Base-by-base conservation (phyloP, 352 stramenopile species). In the Globisporangium paroecandrum region DNA sequence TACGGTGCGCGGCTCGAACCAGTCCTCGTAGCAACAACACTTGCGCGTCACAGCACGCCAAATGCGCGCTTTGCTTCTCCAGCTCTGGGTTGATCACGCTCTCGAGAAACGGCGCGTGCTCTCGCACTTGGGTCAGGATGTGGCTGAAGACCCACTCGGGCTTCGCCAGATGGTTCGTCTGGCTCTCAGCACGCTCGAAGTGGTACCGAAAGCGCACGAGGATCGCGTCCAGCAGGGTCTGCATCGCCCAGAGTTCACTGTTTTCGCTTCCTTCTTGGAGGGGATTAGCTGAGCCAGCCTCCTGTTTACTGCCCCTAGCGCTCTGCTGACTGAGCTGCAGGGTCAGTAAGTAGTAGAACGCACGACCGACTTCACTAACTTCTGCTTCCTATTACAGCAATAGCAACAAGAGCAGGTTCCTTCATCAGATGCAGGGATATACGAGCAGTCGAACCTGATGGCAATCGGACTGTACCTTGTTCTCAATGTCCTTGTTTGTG, bases 141-240 rank as follows among this genome's bases (percentile, higher is more conserved):
- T 91, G 70, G 58, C 66, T 85, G 20, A 94, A 60, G 65, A 79
- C 85, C 85, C 85, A 94, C 66, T 94, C 85, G 0, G 85, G 85
- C 73, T 91, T 94, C 2, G 82, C 75, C 8, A 94, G 49, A 36
- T 82, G 81, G 64, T 91, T 94, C 18, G 82, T 92, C 32, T 78
- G 72, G 68, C 85, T 94, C 4, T 87, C 81, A 1, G 27, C 8
- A n/a, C 82, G 76, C 63, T 89, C 82, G 66, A 94, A 94, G 25
- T 94, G 85, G 70, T 83, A 94, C 13, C 77, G 80, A 60, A 92
- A 92, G 25, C 85, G 82, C 65, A 82, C 68, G 12, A 85, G 58
- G 32, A 92, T 43, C 3, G 83, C 73, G 15, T 91, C 74, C 10
- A 92, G 24, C 6, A 94, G 64, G 56, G 75, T 87, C 25, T 89